phyloP scores from a whole-genome alignment of 1,284 basidiomycete genomes.

The Uromyces viciae-fabae region DNA sequence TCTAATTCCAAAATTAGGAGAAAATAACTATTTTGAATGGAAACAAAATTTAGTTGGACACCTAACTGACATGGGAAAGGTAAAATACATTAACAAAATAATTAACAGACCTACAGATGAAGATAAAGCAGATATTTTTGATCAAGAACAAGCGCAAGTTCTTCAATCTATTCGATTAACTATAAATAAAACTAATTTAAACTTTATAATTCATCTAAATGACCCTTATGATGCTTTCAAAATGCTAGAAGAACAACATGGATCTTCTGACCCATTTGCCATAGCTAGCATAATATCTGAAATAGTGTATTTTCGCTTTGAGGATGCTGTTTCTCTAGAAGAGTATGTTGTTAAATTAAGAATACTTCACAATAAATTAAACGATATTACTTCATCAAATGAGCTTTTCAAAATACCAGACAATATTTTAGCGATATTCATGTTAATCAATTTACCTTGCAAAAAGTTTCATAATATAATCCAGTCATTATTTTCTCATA shows the following conservation, averaged over 20 bases:
- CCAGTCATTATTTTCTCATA: neutral
- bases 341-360: neutral
- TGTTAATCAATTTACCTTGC: too few species aligned
- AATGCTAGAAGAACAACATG: too few species aligned
- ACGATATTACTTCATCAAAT: neutral
- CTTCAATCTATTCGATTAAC: neutral
- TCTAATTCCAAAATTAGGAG: neutral
- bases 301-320: too few species aligned
- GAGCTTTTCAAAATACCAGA: neutral
- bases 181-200: neutral
- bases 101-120: too few species aligned
- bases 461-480: too few species aligned
- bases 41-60: neutral
- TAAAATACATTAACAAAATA: neutral
- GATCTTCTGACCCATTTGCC: too few species aligned
- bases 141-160: neutral
- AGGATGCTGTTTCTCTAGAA: neutral
- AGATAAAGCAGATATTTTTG: neutral
- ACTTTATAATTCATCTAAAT: too few species aligned
- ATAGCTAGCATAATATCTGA: too few species aligned
- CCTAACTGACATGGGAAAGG: neutral
- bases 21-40: neutral
- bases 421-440: neutral
- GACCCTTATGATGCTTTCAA: neutral
- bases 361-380: neutral